phyloP scores from a whole-genome alignment of 2,329 filamentous ascomycete species.

The Cladosporium austrohemisphaericum region DNA sequence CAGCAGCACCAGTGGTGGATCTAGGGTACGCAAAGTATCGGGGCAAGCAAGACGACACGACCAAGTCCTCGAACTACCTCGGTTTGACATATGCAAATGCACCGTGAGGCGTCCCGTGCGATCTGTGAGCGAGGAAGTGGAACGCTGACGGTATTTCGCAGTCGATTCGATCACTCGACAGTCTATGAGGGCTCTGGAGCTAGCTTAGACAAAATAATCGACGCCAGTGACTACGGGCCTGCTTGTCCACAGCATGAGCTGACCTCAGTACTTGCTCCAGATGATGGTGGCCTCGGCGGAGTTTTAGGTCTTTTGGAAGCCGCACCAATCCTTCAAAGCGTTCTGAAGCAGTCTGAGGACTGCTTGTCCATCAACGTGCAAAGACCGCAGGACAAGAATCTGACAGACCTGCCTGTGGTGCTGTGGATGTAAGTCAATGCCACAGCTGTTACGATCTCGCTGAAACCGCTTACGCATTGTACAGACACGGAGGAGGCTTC shows the following conservation, averaged over 20 bases:
- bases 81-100: background rate
- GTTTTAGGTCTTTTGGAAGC: too few relatives aligned
- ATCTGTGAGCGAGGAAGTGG: constrained; percentile 5
- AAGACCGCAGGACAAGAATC: too few relatives aligned
- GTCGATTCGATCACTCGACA: constrained; percentile 16
- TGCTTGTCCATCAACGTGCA: too few relatives aligned
- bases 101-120: background rate
- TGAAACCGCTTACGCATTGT: too few relatives aligned
- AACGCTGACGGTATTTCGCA: background rate
- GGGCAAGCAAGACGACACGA: constrained; percentile 14
- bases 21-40: constrained; percentile 11
- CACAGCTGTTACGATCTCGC: too few relatives aligned
- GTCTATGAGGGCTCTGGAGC: constrained; percentile 6
- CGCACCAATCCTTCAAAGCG: too few relatives aligned
- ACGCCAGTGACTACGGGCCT: constrained; percentile 11
- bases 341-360: too few relatives aligned
- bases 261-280: constrained; percentile 5
- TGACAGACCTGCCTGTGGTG: constrained; percentile 36
- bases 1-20: constrained; percentile 12
- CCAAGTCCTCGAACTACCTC: constrained; percentile 15
- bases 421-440: constrained; percentile 37
- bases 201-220: constrained; percentile 5
- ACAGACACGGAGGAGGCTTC: constrained; percentile 42
- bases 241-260: constrained; percentile 16
- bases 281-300: background rate